Base-by-base conservation (phyloP, 2,329 filamentous ascomycete genomes). In the Neofusicoccum sp. region DNA sequence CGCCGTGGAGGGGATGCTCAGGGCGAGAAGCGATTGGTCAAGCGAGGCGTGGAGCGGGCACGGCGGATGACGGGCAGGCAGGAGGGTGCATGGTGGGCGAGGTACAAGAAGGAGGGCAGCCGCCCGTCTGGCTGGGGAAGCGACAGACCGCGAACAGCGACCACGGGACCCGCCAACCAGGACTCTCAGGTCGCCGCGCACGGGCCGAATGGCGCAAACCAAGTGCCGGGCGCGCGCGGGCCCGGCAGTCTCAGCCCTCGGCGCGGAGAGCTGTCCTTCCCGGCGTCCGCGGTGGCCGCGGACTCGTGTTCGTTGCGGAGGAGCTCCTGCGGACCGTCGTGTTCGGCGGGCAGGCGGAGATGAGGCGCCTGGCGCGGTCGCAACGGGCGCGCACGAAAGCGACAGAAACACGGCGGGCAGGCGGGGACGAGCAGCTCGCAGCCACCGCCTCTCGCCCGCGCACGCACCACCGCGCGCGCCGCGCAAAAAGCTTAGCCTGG, bases 351-450 rank as follows among this genome's bases (percentile, higher is more conserved):
- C 20, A 20, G 20, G 20, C 20, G 20, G 20, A 65, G 89, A 92
- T 65, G 82, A 83, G 43, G 87, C 90, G 64, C 87, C 87, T 66
- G 80, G 78, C 77, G 68, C 72, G 67, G 57, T 69, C 71, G 72
- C 54, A 68, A 65, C 56, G 68, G 75, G 65, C 68, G 75, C 66
- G 65, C 70, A 58, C 62, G 70, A 60, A 68, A 45, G 43, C 36
- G 28, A 67, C 67, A 20, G 20, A 1, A 36, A 77, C 72, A 63
- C 76, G 75, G 63, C 67, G 76, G 56, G 68, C 68, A 20, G 38
- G n/a, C 38, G 12, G n/a, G 7, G 38, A 41, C 14, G 38, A 8
- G 16, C 34, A 12, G 41, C 16, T 26, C 16, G 4, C 20, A 26
- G 44, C 44, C 26, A 31, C 44, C 3, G 41, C 20, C 14, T 24